A percentile compares a stretch with the other conserved stretches of the same genome.
Evolutionary conservation across 768 basidiomycete species (phyloP).

Genomic region (Auricularia heimuer): DNA sequence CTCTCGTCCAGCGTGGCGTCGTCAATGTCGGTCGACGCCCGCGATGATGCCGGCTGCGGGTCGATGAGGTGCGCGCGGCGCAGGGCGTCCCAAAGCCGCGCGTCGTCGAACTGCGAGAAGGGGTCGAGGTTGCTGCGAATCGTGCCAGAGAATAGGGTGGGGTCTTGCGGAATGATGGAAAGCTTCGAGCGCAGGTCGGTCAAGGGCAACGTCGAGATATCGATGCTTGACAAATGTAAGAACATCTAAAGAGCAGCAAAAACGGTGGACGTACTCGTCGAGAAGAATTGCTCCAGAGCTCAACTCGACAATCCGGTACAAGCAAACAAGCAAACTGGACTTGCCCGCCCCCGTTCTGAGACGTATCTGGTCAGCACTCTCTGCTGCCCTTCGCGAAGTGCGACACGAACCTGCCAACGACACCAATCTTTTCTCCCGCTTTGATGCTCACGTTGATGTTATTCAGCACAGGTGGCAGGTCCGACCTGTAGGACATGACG

Average conservation of each 20-base stretch:
- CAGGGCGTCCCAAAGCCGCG: slow-evolving; percentile 78
- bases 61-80: slow-evolving; percentile 78
- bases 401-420: slow-evolving; percentile 53
- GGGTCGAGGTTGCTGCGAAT: slow-evolving; percentile 85
- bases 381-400: slow-evolving; percentile 3
- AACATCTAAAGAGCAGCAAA: no score
- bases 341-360: slow-evolving; percentile 73
- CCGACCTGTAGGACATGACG: slow-evolving; percentile 74
- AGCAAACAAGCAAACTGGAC: slow-evolving; percentile 79
- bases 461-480: slow-evolving; percentile 81
- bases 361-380: not conserved
- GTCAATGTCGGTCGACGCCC: slow-evolving; percentile 6
- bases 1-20: slow-evolving; percentile 23
- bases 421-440: slow-evolving; percentile 84
- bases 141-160: slow-evolving; percentile 54
- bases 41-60: slow-evolving; percentile 19
- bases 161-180: slow-evolving; percentile 79
- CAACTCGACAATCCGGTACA: slow-evolving; percentile 76
- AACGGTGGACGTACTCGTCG: slow-evolving; percentile 18
- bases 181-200: slow-evolving; percentile 56
- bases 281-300: slow-evolving; percentile 28
- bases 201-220: slow-evolving; percentile 74
- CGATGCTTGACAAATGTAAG: slow-evolving; percentile 24
- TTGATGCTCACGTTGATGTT: slow-evolving; percentile 61
- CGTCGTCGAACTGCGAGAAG: slow-evolving; percentile 72